These are phyloP conservation scores for Daucus carota DNA, from an alignment of 129 eudicot species.

Conservation along the genomic window DNA sequence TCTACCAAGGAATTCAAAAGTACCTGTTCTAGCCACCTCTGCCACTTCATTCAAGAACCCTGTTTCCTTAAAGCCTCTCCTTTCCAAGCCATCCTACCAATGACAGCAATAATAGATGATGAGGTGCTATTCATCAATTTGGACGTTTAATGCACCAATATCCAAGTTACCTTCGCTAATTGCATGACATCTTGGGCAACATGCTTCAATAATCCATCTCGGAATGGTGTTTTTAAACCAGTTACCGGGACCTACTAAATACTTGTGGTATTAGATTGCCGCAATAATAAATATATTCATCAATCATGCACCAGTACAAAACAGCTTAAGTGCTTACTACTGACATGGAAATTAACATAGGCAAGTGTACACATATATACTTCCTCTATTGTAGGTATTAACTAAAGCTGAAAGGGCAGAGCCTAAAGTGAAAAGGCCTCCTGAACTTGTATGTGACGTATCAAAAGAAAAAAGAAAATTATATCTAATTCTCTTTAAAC, in stretches of 20 bases:
- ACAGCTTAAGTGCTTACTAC: neutral
- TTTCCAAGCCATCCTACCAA: slow-evolving; percentile 86
- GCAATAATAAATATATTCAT: neutral
- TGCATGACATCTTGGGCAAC: slow-evolving; percentile 83
- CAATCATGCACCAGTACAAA: neutral
- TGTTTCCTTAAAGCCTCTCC: slow-evolving; percentile 90
- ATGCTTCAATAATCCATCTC: slow-evolving; percentile 86
- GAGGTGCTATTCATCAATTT: neutral
- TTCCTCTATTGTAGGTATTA: neutral
- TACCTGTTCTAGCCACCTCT: slow-evolving; percentile 94
- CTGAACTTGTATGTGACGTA: neutral
- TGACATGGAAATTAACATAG: neutral
- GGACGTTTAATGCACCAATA: slow-evolving; percentile 8
- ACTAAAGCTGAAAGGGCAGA: neutral
- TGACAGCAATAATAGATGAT: neutral
- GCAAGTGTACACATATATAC: neutral
- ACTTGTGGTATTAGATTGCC: neutral
- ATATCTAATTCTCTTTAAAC: neutral
- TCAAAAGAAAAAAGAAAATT: neutral
- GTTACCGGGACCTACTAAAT: slow-evolving; percentile 64
- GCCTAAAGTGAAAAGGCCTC: neutral
- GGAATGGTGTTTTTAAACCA: slow-evolving; percentile 94
- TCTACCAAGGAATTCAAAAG: neutral
- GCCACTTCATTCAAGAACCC: slow-evolving; percentile 88
- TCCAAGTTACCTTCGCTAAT: slow-evolving; percentile 64